phyloP scores from a whole-genome alignment of 257 asterid genomes.

The Perilla frutescens region DNA sequence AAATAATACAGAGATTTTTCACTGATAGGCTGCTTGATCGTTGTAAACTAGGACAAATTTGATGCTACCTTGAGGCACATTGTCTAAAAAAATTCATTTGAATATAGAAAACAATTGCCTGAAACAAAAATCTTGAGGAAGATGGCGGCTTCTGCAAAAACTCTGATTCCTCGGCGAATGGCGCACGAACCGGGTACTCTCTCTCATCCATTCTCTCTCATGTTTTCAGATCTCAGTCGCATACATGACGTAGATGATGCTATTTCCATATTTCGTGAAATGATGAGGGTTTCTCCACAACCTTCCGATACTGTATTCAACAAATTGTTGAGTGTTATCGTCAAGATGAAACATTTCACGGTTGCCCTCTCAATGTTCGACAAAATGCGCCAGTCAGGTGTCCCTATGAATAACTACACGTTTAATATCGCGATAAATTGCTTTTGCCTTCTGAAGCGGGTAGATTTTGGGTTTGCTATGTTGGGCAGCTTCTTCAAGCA shows the following conservation, averaged over 20 bases:
- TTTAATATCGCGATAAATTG: not conserved
- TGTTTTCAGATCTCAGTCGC: not conserved
- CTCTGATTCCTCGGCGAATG: constrained; percentile 9
- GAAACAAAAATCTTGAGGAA: not conserved
- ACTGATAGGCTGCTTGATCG: too few relatives aligned
- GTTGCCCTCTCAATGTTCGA: constrained; percentile 3
- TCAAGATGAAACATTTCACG: not conserved
- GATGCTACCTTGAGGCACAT: too few relatives aligned
- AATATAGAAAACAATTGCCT: not conserved
- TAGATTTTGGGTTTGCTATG: not conserved
- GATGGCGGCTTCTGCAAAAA: not conserved
- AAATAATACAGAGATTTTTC: too few relatives aligned
- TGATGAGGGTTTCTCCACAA: constrained; percentile 24
- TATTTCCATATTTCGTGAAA: constrained; percentile 18
- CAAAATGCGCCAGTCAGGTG: not conserved
- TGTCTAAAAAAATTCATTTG: too few relatives aligned
- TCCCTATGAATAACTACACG: not conserved
- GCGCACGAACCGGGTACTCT: not conserved
- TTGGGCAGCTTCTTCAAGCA: constrained; percentile 16
- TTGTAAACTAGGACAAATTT: too few relatives aligned
- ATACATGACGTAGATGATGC: constrained; percentile 16
- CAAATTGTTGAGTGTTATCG: not conserved
- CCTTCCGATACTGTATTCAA: constrained; percentile 23
- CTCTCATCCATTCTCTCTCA: not conserved
- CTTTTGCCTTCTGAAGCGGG: constrained; percentile 18